phyloP scores from a whole-genome alignment of 345 rosid genomes.

The Populus deltoides region DNA sequence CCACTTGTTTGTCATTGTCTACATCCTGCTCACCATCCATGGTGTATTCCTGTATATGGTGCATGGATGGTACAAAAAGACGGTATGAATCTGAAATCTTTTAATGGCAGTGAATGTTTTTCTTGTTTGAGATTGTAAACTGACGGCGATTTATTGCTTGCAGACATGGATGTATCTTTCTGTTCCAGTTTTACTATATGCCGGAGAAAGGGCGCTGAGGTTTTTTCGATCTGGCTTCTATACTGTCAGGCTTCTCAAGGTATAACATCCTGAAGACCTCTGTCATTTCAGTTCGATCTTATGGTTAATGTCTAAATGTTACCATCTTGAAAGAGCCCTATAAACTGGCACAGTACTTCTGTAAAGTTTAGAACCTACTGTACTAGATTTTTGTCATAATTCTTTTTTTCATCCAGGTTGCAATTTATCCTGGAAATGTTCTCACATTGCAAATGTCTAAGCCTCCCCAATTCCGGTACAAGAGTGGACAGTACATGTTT shows the following conservation, averaged over 20 bases:
- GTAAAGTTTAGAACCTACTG: neutral
- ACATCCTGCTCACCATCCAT: conserved; percentile 66
- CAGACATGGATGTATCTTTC: conserved; percentile 98
- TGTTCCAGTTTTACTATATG: conserved; percentile 71
- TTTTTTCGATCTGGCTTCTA: conserved; percentile 82
- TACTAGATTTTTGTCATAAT: neutral
- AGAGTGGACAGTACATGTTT: conserved; percentile 98
- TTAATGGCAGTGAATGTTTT: neutral
- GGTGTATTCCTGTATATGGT: conserved; percentile 68
- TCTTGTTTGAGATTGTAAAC: neutral
- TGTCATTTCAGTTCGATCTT: neutral
- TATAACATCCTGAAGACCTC: conserved; percentile 7
- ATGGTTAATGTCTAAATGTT: neutral
- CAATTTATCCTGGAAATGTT: conserved; percentile 95
- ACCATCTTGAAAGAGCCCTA: neutral
- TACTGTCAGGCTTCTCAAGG: conserved; percentile 75
- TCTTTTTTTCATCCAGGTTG: conserved; percentile 51
- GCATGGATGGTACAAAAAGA: conserved; percentile 70
- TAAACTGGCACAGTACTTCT: neutral
- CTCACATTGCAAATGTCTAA: conserved; percentile 92
- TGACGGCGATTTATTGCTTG: conserved; percentile 10
- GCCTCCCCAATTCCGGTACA: conserved; percentile 85
- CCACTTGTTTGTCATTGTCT: conserved; percentile 73
- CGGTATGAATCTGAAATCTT: conserved; percentile 45
- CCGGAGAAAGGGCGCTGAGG: conserved; percentile 84